Evolutionary conservation across 202 grass and related monocot species (phyloP), one percentile per base, ranked within the genome.

Genomic region (Panicum hallii): DNA sequence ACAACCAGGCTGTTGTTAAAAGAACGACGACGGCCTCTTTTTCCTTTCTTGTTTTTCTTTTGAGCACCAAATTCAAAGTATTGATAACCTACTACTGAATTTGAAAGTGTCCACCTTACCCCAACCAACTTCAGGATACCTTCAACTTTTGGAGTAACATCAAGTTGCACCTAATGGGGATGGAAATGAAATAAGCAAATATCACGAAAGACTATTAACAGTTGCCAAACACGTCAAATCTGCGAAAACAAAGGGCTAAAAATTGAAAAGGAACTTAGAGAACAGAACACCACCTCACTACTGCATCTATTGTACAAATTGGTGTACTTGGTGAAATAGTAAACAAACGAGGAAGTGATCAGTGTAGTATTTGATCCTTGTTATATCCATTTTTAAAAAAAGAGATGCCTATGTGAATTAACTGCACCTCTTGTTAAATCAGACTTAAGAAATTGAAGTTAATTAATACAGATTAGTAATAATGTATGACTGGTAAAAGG

Each of bases 121-220:
- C 93, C 97, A 87, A 84, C 87, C 80, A 99, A 88, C 90, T 94
- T 97, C 79, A 99, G 81, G 72, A 99, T 52, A 83, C 97, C 97
- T 88, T 97, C 88, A 63, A 93, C 87, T 85, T 94, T 96, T 58
- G 97, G 97, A 80, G 82, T 94, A 74, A 99, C 97, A 90, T 92
- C 89, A 85, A 99, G 91, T 92, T 99, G 92, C 75, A 96, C 77
- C 97, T 99, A 82, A 66, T 82, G 87, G 67, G 85, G 62, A 75
- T 72, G 22, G 44, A 75, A 55, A 63, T 44, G 16, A 65, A 81
- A 85, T 64, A 16, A 81, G 46, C 40, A 22, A 72, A 55, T 78
- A 64, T 26, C 44, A 49, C 66, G 20, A 67, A 61, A 74, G 44
- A 61, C 20, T 61, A 54, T 52, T 54, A 32, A 70, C 44, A 56